phyloP scores from a whole-genome alignment of 2,329 filamentous ascomycete genomes.

The Ceratocystis albifundus region DNA sequence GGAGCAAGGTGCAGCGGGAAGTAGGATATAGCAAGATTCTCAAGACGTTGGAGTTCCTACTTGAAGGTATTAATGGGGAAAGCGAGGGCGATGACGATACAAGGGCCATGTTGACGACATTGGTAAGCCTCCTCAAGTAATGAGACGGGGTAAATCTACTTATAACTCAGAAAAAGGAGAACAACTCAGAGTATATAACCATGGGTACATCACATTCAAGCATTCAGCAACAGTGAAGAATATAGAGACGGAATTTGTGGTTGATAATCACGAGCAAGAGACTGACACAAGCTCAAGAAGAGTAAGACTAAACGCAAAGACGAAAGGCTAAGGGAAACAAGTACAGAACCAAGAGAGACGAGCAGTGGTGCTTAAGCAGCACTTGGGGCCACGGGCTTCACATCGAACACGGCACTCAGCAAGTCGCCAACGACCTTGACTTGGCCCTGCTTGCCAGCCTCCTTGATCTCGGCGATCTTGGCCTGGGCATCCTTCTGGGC shows the following conservation, averaged over 20 bases:
- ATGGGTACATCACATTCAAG: not conserved
- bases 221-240: not conserved
- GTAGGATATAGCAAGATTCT: conserved; percentile 54
- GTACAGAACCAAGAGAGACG: conserved; percentile 12
- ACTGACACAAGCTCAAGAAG: conserved; percentile 15
- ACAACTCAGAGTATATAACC: no score
- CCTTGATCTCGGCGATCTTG: conserved; percentile 72
- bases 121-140: conserved; percentile 39
- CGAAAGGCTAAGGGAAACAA: not conserved
- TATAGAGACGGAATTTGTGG: not conserved
- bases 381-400: conserved; percentile 54
- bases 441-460: conserved; percentile 67
- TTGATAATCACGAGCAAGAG: conserved; percentile 1
- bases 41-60: conserved; percentile 53
- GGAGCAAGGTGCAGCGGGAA: conserved; percentile 48
- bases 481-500: conserved; percentile 70
- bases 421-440: conserved; percentile 71
- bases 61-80: conserved; percentile 40
- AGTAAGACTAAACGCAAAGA: conserved; percentile 16
- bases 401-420: conserved; percentile 71
- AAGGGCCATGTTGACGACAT: conserved; percentile 43
- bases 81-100: conserved; percentile 44
- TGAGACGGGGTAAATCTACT: not conserved
- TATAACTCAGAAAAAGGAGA: not conserved
- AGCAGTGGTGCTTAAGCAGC: conserved; percentile 11